These are phyloP conservation scores for Puccinellia tenuiflora DNA, from an alignment of 176 grass and related monocot genomes.

Conservation along the genomic window DNA sequence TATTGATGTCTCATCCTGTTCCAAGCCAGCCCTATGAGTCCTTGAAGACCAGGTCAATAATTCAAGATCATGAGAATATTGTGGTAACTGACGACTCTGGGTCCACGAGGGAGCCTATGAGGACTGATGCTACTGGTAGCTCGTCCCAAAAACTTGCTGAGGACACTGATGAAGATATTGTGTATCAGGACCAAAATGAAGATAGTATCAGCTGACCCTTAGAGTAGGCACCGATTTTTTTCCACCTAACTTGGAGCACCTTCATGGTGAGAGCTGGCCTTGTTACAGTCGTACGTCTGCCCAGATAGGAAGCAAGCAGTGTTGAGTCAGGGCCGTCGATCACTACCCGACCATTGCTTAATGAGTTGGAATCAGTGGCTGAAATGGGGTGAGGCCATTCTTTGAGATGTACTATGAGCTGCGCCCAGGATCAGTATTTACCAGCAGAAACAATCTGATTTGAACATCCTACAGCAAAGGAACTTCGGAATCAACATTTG, in stretches of 20 bases:
- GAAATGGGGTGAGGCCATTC: background rate
- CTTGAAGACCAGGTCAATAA: background rate
- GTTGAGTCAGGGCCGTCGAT: background rate
- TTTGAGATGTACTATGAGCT: background rate
- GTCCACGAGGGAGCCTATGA: constrained; percentile 3
- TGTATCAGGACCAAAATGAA: constrained; percentile 31
- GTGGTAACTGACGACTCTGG: constrained; percentile 19
- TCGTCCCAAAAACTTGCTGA: background rate
- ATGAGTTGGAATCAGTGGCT: background rate
- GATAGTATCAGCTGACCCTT: constrained; percentile 27
- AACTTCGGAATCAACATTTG: background rate
- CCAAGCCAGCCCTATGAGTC: background rate
- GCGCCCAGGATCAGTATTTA: background rate
- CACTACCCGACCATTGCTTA: background rate
- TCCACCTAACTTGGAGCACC: background rate
- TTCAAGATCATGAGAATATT: background rate
- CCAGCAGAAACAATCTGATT: background rate
- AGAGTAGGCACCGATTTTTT: background rate
- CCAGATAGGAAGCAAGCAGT: background rate
- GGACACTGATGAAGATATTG: constrained; percentile 28
- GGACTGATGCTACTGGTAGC: background rate
- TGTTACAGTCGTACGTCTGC: background rate
- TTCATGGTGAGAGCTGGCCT: background rate
- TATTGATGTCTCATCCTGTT: constrained; percentile 35
- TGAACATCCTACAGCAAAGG: background rate